Evolutionary conservation across 108 stramenopile species (phyloP), one percentile per base, ranked within the genome.

Genomic region (Thalassiosira profunda): DNA sequence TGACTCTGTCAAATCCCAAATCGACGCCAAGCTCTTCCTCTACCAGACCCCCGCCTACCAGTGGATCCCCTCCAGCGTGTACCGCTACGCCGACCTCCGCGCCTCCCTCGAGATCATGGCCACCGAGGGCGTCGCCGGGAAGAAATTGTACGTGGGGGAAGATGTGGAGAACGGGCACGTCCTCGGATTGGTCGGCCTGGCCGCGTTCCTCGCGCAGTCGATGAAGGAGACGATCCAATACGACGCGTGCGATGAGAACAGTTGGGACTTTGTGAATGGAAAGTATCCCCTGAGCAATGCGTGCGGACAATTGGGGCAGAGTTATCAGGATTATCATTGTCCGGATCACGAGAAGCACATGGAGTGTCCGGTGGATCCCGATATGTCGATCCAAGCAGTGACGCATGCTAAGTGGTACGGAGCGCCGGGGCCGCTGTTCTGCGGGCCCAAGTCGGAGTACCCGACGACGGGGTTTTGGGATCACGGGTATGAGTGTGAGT

Each of bases 151-250:
- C 38, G 25, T 75, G 10, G 74, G 74, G 20, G 34, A 75, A 38
- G 67, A 43, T 37, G n/a, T 18, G n/a, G 68, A 68, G 11, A 51
- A 75, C n/a, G 67, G 59, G 12, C 28, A 61, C 24, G 17, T 36
- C 24, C 69, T 62, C 38, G 74, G 74, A 15, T 30, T 75, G 20
- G 74, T 51, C 14, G 69, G 69, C 49, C 26, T 71, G 15, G 70
- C 70, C 0, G 63, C 47, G 2, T 70, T 70, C 44, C 67, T 83
- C 28, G 78, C 81, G 3, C 84, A 69, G 60, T 15, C 82, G 71
- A 79, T 79, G 73, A 72, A 79, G 52, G 78, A 79, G 26, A 74
- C 78, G 17, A 79, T 83, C 3, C 65, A 63, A 46, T 83, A 74
- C 34, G 82, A 83, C 42, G 73, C 77, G n/a, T 83, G 82, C 60